phyloP scores from a whole-genome alignment of 345 rosid genomes.

The Moringa oleifera region DNA sequence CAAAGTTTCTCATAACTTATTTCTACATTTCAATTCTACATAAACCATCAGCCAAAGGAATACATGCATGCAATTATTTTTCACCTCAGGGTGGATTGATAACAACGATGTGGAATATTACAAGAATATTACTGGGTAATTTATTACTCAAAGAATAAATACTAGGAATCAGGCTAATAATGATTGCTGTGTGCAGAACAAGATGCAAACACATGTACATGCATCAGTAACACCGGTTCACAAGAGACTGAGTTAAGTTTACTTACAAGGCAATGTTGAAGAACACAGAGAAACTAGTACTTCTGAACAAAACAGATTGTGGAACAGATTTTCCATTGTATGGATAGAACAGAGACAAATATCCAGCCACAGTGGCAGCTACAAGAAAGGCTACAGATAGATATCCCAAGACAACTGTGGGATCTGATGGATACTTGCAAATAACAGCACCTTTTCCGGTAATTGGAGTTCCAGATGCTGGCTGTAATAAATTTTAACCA shows the following conservation, averaged over 20 bases:
- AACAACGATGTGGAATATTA: too few relatives aligned
- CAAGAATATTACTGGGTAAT: too few relatives aligned
- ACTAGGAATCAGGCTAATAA: too few relatives aligned
- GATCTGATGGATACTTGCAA: slow-evolving; percentile 85
- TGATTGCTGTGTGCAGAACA: too few relatives aligned
- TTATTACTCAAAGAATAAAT: too few relatives aligned
- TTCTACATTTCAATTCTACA: too few relatives aligned
- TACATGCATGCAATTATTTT: too few relatives aligned
- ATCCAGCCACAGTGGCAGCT: slow-evolving; percentile 45
- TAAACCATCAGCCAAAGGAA: too few relatives aligned
- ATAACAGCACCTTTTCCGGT: slow-evolving; percentile 52
- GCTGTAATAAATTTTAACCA: slow-evolving; percentile 31
- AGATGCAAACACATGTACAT: too few relatives aligned
- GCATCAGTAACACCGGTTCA: too few relatives aligned
- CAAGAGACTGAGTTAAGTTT: not conserved
- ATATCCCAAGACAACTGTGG: slow-evolving; percentile 58
- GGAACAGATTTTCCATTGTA: slow-evolving; percentile 78
- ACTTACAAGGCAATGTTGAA: slow-evolving; percentile 79
- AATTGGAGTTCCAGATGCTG: slow-evolving; percentile 61
- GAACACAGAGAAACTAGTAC: slow-evolving; percentile 53
- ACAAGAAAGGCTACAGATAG: slow-evolving; percentile 60
- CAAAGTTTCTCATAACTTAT: too few relatives aligned
- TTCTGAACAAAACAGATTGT: slow-evolving; percentile 50
- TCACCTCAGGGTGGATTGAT: too few relatives aligned
- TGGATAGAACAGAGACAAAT: slow-evolving; percentile 59